A percentile compares a stretch with the other conserved stretches of the same genome.
These are phyloP conservation scores for Chaetoscypha palmicola DNA, from an alignment of 2,329 filamentous ascomycete genomes.

Conservation along the genomic window DNA sequence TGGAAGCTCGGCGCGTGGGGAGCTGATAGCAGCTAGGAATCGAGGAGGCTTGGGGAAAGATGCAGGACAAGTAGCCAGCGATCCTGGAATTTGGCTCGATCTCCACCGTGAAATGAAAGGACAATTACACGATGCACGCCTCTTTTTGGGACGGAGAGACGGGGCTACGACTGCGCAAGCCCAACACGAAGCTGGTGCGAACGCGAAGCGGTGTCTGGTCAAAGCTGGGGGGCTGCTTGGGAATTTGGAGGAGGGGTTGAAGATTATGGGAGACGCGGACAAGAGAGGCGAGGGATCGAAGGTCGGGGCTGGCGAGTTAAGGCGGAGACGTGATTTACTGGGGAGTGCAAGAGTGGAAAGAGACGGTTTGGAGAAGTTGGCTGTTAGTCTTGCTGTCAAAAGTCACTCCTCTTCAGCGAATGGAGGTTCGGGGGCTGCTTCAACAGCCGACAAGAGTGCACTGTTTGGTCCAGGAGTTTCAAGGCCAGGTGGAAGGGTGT, in stretches of 20 bases:
- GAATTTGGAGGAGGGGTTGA: slow-evolving; percentile 59
- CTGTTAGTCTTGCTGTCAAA: slow-evolving; percentile 50
- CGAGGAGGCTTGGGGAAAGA: slow-evolving; percentile 14
- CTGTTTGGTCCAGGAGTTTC: slow-evolving; percentile 38
- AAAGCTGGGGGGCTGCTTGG: slow-evolving; percentile 58
- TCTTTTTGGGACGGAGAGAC: slow-evolving; percentile 62
- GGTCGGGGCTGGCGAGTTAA: slow-evolving; percentile 68
- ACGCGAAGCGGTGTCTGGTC: slow-evolving; percentile 68
- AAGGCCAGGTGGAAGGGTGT: slow-evolving; percentile 51
- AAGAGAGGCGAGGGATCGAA: slow-evolving; percentile 24
- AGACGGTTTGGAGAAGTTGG: slow-evolving; percentile 67
- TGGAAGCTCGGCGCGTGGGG: slow-evolving; percentile 25
- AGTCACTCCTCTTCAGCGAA: slow-evolving; percentile 25
- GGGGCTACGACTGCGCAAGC: slow-evolving; percentile 44
- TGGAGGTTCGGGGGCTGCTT: slow-evolving; percentile 17
- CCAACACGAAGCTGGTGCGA: slow-evolving; percentile 59
- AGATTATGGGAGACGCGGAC: slow-evolving; percentile 45
- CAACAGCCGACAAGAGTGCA: slow-evolving; percentile 36
- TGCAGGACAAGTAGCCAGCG: slow-evolving; percentile 21
- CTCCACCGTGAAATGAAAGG: slow-evolving; percentile 67
- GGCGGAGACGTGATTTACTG: slow-evolving; percentile 64
- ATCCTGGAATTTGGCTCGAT: slow-evolving; percentile 61
- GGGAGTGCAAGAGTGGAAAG: slow-evolving; percentile 64
- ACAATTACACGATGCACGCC: slow-evolving; percentile 59
- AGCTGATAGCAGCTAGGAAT: slow-evolving; percentile 26